These are phyloP conservation scores for Lasiosphaeria ovina DNA, from an alignment of 495 filamentous ascomycete species.

Conservation along the genomic window DNA sequence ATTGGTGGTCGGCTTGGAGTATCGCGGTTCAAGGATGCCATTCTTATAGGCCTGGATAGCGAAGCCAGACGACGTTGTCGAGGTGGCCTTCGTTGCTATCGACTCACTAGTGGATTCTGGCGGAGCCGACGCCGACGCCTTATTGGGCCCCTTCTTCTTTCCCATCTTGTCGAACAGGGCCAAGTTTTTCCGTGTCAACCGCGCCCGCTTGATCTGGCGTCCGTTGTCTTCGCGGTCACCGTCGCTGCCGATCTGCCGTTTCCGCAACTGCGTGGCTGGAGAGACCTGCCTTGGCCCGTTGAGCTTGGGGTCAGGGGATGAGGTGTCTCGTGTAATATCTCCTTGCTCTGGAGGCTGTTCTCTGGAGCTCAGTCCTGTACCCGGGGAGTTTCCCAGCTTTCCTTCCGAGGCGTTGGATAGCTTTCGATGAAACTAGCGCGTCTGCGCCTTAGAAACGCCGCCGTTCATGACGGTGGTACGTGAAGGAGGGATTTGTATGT, in stretches of 20 bases:
- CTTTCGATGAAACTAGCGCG: background rate
- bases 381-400: background rate
- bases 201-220: background rate
- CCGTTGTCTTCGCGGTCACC: background rate
- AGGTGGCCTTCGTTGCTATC: background rate
- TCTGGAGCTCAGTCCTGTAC: background rate
- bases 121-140: background rate
- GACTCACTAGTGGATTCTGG: background rate
- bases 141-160: background rate
- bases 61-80: slow-evolving; percentile 23
- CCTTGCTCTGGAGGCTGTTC: background rate
- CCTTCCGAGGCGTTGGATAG: background rate
- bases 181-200: background rate
- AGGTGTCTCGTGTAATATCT: background rate
- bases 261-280: background rate
- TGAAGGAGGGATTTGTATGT: background rate
- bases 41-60: slow-evolving; percentile 27
- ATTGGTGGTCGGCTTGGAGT: slow-evolving; percentile 28
- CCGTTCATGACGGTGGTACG: background rate
- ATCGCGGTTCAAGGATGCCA: slow-evolving; percentile 22
- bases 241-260: background rate
- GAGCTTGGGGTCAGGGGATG: background rate
- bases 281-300: background rate
- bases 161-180: slow-evolving; percentile 4
- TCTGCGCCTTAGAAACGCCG: background rate